Evolutionary conservation across 805 yeast genomes (phyloP).

Genomic region (Kuraishia borneana): DNA sequence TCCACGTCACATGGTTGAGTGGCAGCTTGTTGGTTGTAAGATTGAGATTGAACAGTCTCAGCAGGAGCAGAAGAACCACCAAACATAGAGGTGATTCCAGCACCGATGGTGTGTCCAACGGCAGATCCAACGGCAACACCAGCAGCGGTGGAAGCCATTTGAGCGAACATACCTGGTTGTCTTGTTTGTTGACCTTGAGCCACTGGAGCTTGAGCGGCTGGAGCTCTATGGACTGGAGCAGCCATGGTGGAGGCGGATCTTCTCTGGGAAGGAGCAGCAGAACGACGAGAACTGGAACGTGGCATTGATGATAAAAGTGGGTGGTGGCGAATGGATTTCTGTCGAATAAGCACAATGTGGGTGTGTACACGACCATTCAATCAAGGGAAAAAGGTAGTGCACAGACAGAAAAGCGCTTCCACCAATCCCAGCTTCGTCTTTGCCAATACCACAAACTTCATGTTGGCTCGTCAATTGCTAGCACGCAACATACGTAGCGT

Average conservation of each 20-base stretch:
- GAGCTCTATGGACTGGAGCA: slow-evolving; percentile 38
- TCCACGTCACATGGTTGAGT: slow-evolving; percentile 73
- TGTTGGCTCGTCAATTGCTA: neutral
- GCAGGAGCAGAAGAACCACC: slow-evolving; percentile 59
- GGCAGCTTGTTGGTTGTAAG: slow-evolving; percentile 25
- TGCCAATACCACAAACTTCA: neutral
- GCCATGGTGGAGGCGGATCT: slow-evolving; percentile 77
- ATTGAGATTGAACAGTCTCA: slow-evolving; percentile 30
- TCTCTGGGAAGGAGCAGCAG: slow-evolving; percentile 37
- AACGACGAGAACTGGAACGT: slow-evolving; percentile 27
- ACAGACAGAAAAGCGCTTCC: too few species aligned
- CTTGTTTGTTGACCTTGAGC: slow-evolving; percentile 35
- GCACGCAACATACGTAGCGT: neutral
- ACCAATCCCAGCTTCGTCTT: neutral
- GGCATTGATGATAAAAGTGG: slow-evolving; percentile 21
- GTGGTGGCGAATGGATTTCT: neutral
- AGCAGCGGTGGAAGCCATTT: slow-evolving; percentile 98
- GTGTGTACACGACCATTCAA: neutral
- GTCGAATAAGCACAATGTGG: neutral
- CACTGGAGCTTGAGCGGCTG: slow-evolving; percentile 31
- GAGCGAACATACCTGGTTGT: slow-evolving; percentile 85
- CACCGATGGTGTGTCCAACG: slow-evolving; percentile 93
- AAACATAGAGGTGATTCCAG: slow-evolving; percentile 83
- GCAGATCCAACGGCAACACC: slow-evolving; percentile 99
- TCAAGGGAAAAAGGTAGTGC: too few species aligned